Evolutionary conservation across 2,329 filamentous ascomycete species (phyloP).

Genomic region (Penicillium digitatum): DNA sequence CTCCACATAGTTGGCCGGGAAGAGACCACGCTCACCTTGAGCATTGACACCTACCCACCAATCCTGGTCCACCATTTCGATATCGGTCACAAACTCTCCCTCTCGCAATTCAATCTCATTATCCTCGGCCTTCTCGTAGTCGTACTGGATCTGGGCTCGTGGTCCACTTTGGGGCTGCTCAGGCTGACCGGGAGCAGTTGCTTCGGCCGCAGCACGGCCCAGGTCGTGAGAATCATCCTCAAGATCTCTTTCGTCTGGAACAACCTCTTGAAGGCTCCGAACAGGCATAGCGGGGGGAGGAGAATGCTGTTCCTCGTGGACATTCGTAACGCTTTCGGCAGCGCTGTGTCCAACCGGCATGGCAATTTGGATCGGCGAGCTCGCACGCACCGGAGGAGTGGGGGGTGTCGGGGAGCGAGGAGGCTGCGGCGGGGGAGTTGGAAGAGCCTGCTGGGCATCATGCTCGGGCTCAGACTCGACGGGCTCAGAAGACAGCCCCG

Average conservation of each 20-base stretch:
- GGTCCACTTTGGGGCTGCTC: constrained; percentile 52
- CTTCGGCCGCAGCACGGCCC: constrained; percentile 57
- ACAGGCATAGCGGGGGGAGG: constrained; percentile 54
- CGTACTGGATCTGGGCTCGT: constrained; percentile 79
- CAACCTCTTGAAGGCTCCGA: constrained; percentile 57
- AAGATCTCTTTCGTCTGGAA: constrained; percentile 62
- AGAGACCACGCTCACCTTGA: constrained; percentile 78
- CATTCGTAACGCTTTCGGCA: constrained; percentile 43
- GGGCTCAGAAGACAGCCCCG: constrained; percentile 65
- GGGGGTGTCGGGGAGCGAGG: constrained; percentile 50
- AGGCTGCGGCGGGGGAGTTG: constrained; percentile 45
- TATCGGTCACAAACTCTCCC: constrained; percentile 82
- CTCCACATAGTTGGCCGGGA: constrained; percentile 97
- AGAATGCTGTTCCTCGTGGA: constrained; percentile 41
- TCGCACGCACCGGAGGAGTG: constrained; percentile 49
- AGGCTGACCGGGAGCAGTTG: constrained; percentile 47
- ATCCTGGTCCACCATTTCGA: constrained; percentile 96
- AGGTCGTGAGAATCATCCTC: constrained; percentile 59
- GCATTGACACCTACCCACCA: constrained; percentile 98
- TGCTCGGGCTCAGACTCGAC: constrained; percentile 47
- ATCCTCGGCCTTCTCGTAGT: constrained; percentile 96
- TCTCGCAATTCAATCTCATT: constrained; percentile 92
- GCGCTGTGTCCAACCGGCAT: constrained; percentile 71
- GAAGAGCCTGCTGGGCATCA: constrained; percentile 33
- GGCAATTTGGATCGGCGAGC: constrained; percentile 78